These are phyloP conservation scores for Trichosporon sp. DNA, from an alignment of 1,284 basidiomycete genomes.

Conservation along the genomic window DNA sequence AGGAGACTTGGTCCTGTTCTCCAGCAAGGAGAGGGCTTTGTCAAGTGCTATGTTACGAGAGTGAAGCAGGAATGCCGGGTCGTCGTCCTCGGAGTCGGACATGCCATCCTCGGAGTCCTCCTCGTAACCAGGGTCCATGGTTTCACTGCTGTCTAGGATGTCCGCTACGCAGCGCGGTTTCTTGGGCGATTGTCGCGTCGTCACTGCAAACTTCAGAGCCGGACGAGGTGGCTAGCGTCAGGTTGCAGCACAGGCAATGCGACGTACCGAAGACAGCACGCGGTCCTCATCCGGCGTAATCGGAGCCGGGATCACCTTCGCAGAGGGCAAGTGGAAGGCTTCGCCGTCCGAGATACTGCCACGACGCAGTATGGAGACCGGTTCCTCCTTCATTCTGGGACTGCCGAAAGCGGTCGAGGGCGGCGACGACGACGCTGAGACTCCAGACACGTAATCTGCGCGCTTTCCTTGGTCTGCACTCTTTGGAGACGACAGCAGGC, in stretches of 20 bases:
- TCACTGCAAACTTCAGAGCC: constrained; percentile 34
- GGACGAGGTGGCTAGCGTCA: neutral
- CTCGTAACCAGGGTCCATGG: constrained; percentile 31
- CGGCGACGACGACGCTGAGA: constrained; percentile 25
- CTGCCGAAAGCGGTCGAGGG: constrained; percentile 35
- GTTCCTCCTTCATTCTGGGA: constrained; percentile 19
- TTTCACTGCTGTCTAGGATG: neutral
- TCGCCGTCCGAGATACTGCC: constrained; percentile 28
- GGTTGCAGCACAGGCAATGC: neutral
- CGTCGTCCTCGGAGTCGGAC: constrained; percentile 29
- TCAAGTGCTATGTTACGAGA: constrained; percentile 25
- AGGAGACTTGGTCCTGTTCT: neutral
- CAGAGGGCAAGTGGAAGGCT: constrained; percentile 15
- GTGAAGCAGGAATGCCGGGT: constrained; percentile 10
- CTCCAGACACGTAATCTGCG: constrained; percentile 9
- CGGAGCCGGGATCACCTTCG: neutral
- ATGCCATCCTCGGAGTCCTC: constrained; percentile 40
- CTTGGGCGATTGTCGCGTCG: constrained; percentile 5
- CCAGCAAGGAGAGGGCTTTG: constrained; percentile 10
- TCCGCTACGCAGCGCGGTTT: neutral
- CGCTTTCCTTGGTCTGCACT: neutral
- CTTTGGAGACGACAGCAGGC: constrained; percentile 26
- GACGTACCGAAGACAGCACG: neutral
- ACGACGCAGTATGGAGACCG: constrained; percentile 31
- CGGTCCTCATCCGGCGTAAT: neutral